Percentiles rank a stretch among this genome's conserved stretches.
phyloP scores from a whole-genome alignment of 768 basidiomycete species.

The Pholiota molesta region DNA sequence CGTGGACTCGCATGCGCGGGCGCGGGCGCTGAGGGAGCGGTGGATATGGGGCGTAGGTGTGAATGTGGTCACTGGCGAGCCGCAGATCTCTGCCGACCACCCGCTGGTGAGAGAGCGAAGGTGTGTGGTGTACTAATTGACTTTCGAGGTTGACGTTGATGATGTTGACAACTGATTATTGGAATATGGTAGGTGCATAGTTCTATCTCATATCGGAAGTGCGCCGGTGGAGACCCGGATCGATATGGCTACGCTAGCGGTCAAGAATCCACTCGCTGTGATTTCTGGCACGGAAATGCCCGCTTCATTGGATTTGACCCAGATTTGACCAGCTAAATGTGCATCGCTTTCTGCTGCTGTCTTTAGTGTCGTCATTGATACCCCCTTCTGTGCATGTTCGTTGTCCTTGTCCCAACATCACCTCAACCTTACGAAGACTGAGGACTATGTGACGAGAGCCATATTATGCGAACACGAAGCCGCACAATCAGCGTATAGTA shows the following conservation, averaged over 20 bases:
- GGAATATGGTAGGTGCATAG: conserved; percentile 56
- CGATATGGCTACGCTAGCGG: conserved; percentile 81
- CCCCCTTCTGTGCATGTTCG: no score
- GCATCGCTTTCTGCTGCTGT: no score
- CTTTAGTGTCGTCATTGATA: no score
- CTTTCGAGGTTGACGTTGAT: no score
- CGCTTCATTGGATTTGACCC: conserved; percentile 41
- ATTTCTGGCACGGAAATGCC: conserved; percentile 57
- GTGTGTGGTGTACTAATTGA: no score
- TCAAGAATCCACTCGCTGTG: conserved; percentile 66
- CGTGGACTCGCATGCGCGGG: conserved; percentile 89
- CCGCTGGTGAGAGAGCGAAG: conserved; percentile 78
- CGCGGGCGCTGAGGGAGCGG: conserved; percentile 70
- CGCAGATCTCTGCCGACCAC: conserved; percentile 71
- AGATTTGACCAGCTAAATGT: no score
- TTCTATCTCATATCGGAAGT: conserved; percentile 91
- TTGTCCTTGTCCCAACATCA: no score
- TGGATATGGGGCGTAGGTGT: conserved; percentile 93
- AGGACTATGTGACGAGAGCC: no score
- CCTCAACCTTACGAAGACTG: no score
- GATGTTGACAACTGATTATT: conserved; percentile 1
- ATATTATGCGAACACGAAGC: no score
- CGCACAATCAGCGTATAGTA: no score
- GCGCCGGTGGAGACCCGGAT: conserved; percentile 85
- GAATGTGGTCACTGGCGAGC: conserved; percentile 95